Percentiles rank a stretch among this genome's conserved stretches.
phyloP scores from a whole-genome alignment of 495 filamentous ascomycete genomes.

The Barbatosphaeria neglecta region DNA sequence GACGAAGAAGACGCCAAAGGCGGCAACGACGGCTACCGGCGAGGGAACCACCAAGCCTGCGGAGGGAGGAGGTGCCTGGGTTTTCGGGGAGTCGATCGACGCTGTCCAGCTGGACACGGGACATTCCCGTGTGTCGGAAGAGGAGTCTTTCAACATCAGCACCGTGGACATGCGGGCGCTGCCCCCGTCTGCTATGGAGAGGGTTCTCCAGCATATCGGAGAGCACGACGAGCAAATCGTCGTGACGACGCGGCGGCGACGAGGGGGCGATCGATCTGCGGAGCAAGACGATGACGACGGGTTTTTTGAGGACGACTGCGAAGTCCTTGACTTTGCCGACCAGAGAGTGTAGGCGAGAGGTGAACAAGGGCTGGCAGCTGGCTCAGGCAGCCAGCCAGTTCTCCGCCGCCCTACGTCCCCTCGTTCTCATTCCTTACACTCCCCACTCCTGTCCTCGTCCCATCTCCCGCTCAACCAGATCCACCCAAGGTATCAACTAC shows the following conservation, averaged over 20 bases:
- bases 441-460: too few relatives aligned
- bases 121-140: constrained; percentile 35
- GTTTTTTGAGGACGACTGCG: constrained; percentile 91
- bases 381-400: too few relatives aligned
- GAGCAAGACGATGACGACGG: constrained; percentile 62
- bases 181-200: constrained; percentile 44
- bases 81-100: constrained; percentile 55
- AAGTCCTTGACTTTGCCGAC: constrained; percentile 82
- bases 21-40: too few relatives aligned
- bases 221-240: constrained; percentile 64
- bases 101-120: constrained; percentile 52
- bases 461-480: too few relatives aligned
- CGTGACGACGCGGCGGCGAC: constrained; percentile 63
- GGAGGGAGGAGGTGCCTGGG: constrained; percentile 37
- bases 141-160: constrained; percentile 40
- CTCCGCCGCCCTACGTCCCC: too few relatives aligned
- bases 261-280: constrained; percentile 34
- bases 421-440: too few relatives aligned
- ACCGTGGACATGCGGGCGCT: constrained; percentile 38
- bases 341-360: constrained; percentile 57
- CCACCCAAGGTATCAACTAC: too few relatives aligned
- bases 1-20: neutral
- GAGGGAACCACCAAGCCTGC: too few relatives aligned
- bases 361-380: too few relatives aligned
- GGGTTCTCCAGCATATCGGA: constrained; percentile 47